phyloP scores from a whole-genome alignment of 805 yeast genomes.

The Candida caryicola region DNA sequence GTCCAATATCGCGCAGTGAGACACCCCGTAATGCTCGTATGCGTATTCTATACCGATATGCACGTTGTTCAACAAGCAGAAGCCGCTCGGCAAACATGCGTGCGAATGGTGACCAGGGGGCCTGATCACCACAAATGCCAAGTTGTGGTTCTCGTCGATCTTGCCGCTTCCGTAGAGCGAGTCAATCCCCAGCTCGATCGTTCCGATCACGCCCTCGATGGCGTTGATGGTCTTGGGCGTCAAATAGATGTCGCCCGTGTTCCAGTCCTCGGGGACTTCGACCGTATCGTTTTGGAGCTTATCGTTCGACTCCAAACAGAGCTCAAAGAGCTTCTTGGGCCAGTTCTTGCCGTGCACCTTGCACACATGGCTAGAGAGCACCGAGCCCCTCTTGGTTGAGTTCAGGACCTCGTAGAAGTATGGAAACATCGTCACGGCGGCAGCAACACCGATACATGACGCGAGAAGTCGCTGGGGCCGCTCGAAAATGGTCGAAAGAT shows the following conservation, averaged over 20 bases:
- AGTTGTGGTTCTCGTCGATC: constrained; percentile 27
- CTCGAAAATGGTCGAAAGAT: constrained; percentile 69
- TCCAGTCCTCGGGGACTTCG: constrained; percentile 82
- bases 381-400: constrained; percentile 45
- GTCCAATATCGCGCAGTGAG: constrained; percentile 80
- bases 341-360: constrained; percentile 73
- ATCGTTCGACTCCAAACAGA: constrained; percentile 57
- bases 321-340: constrained; percentile 56
- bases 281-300: constrained; percentile 52
- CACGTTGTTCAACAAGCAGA: constrained; percentile 76
- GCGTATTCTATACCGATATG: constrained; percentile 83
- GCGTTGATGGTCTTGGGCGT: constrained; percentile 66
- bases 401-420: constrained; percentile 51
- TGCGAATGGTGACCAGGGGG: constrained; percentile 91
- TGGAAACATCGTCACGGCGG: constrained; percentile 69
- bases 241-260: constrained; percentile 76
- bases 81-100: constrained; percentile 80
- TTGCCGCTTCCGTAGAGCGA: constrained; percentile 20
- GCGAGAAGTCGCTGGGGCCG: constrained; percentile 79
- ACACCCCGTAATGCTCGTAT: constrained; percentile 53
- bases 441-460: constrained; percentile 71
- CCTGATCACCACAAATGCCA: constrained; percentile 65
- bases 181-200: constrained; percentile 71
- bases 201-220: constrained; percentile 72
- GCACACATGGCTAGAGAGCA: constrained; percentile 58